Conservation (phyloP, 805 yeast species). For the Candida broadrunensis region DNA sequence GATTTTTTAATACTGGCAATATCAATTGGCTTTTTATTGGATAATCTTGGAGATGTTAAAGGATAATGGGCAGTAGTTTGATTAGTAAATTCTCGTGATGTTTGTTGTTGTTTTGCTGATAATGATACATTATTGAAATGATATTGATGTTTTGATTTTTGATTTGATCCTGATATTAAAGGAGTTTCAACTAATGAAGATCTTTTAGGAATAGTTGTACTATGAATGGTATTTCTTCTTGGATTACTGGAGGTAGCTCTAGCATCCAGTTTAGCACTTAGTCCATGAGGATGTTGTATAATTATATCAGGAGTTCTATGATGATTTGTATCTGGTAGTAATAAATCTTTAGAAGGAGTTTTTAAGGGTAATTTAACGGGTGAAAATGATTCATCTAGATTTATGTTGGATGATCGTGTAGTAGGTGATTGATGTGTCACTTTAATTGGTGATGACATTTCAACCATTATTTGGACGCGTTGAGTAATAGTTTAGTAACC, state of each 20-base stretch:
- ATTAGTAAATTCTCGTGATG: not conserved
- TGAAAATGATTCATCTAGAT: slow-evolving; percentile 11
- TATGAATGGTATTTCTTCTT: slow-evolving; percentile 20
- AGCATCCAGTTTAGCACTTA: slow-evolving; percentile 34
- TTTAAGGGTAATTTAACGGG: slow-evolving; percentile 14
- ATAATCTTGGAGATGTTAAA: slow-evolving; percentile 14
- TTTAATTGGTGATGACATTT: no score
- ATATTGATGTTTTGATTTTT: not conserved
- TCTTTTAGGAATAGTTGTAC: slow-evolving; percentile 7
- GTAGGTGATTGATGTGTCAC: no score
- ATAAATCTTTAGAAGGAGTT: slow-evolving; percentile 1
- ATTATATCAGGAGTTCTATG: slow-evolving; percentile 8
- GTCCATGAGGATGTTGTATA: slow-evolving; percentile 42
- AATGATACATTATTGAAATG: not conserved
- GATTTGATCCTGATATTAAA: slow-evolving; percentile 1
- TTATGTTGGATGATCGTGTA: not conserved
- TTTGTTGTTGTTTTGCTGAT: not conserved
- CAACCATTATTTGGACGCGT: no score
- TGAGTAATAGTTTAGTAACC: no score
- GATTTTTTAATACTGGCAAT: slow-evolving; percentile 15
- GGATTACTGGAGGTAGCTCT: slow-evolving; percentile 6
- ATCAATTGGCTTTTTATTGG: slow-evolving; percentile 5
- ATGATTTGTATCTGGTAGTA: not conserved
- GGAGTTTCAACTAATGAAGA: slow-evolving; percentile 11
- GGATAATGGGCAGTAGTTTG: slow-evolving; percentile 3